phyloP scores from a whole-genome alignment of 2,329 filamentous ascomycete genomes.

The Pleomassaria siparia region DNA sequence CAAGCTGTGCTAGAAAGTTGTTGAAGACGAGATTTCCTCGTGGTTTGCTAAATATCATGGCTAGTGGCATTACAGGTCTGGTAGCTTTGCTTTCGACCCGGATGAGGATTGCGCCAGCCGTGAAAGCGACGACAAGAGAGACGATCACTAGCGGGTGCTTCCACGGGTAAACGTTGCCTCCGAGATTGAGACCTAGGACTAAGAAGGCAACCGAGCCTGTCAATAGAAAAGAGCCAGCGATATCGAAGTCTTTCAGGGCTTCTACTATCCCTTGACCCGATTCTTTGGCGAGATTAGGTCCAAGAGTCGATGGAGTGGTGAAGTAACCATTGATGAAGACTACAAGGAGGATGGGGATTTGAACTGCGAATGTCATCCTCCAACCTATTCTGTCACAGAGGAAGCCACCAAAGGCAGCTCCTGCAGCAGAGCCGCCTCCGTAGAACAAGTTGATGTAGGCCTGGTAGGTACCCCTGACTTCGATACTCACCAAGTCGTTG shows the following conservation, averaged over 20 bases:
- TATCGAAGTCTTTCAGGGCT: conserved; percentile 52
- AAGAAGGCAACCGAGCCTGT: conserved; percentile 50
- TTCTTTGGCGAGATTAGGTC: conserved; percentile 46
- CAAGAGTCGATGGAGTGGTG: conserved; percentile 49
- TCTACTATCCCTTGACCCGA: conserved; percentile 46
- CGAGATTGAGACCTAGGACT: conserved; percentile 55
- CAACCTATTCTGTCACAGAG: conserved; percentile 72
- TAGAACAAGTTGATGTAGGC: conserved; percentile 67
- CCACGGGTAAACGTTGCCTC: conserved; percentile 56
- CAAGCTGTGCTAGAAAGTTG: conserved; percentile 54
- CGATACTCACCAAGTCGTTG: conserved; percentile 73
- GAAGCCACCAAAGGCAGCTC: conserved; percentile 69
- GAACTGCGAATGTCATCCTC: conserved; percentile 67
- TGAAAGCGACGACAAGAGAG: conserved; percentile 46
- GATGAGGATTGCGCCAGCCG: conserved; percentile 46
- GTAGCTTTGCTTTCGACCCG: conserved; percentile 40
- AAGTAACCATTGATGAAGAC: conserved; percentile 47
- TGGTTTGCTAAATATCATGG: conserved; percentile 50
- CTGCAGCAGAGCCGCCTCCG: conserved; percentile 55
- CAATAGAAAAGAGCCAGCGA: conserved; percentile 52
- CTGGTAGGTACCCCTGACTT: conserved; percentile 72
- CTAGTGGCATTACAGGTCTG: conserved; percentile 54
- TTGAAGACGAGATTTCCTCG: conserved; percentile 54
- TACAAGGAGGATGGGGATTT: conserved; percentile 52
- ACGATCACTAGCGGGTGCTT: conserved; percentile 52